Evolutionary conservation across 2,329 filamentous ascomycete genomes (phyloP).

Genomic region (Phyllosticta capitalensis): DNA sequence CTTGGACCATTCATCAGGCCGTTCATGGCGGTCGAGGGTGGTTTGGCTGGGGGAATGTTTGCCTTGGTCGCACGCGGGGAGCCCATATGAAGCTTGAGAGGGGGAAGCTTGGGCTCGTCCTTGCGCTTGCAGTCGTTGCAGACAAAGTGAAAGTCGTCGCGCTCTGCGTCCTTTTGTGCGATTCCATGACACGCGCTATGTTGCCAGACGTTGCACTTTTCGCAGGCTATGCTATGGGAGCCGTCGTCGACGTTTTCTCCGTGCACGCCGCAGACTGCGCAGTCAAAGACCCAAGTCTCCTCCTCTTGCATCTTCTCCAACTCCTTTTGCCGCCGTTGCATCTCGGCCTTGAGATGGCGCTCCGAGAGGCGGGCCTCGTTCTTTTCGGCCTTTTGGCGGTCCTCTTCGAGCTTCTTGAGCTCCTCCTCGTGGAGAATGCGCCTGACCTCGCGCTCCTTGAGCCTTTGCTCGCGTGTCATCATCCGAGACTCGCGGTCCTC

Average conservation of each 20-base stretch:
- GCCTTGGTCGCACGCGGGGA: slow-evolving; percentile 38
- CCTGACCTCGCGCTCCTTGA: slow-evolving; percentile 76
- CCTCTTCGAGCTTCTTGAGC: slow-evolving; percentile 67
- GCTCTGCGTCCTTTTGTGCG: slow-evolving; percentile 66
- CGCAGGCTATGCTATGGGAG: slow-evolving; percentile 86
- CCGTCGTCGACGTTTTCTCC: slow-evolving; percentile 87
- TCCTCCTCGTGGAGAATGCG: slow-evolving; percentile 79
- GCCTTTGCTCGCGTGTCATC: slow-evolving; percentile 73
- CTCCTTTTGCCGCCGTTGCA: slow-evolving; percentile 69
- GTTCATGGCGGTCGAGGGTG: slow-evolving; percentile 12
- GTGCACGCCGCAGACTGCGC: slow-evolving; percentile 74
- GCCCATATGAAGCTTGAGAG: slow-evolving; percentile 49
- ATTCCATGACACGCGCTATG: slow-evolving; percentile 89
- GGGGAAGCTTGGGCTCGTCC: slow-evolving; percentile 54
- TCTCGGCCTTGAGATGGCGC: slow-evolving; percentile 69
- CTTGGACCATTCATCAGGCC: slow-evolving; percentile 34
- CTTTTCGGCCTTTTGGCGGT: slow-evolving; percentile 48
- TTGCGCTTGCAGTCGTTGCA: slow-evolving; percentile 64
- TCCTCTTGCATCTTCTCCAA: slow-evolving; percentile 63
- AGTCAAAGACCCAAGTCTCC: slow-evolving; percentile 91
- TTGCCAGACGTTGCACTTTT: slow-evolving; percentile 92
- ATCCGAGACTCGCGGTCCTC: slow-evolving; percentile 69
- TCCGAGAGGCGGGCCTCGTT: slow-evolving; percentile 57
- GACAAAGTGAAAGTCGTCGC: slow-evolving; percentile 78
- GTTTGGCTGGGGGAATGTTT: neutral